Evolutionary conservation across 352 stramenopile species (phyloP), one percentile per base, ranked within the genome.

Genomic region (Globisporangium heterothallicum): DNA sequence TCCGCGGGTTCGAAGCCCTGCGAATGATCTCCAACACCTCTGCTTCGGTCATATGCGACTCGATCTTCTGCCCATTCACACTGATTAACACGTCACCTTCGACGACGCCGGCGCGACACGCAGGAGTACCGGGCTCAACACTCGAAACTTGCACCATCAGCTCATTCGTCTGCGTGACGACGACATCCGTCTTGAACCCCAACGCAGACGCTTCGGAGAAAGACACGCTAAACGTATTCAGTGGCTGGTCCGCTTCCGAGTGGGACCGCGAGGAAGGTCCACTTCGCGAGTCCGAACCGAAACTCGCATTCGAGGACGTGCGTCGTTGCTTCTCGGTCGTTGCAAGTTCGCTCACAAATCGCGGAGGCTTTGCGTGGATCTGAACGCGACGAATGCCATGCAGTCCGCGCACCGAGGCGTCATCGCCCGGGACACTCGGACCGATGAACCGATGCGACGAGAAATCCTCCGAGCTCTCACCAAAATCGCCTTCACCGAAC

Each of bases 401-500:
- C 41, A 90, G 56, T 3, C 56, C 67, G 18, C 76, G 67, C 40
- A 58, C 62, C 3, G 72, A 80, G 3, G 49, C 56, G 24, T 67
- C 56, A 27, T 85, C 65, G n/a, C 58, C 53, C 0, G 61, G 49
- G 8, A 74, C 54, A 25, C 71, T 90, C 16, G 78, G 78, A 2
- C 78, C 78, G 13, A 85, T 61, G 49, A 90, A 90, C 22, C 72
- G 71, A 63, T 90, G 78, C 6, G 66, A 80, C 18, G 73, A 49
- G 51, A 80, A 76, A 10, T 76, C 69, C 22, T 84, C 74, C 14
- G 36, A 7, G 47, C 71, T 67, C 4, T 84, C 74, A 30, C 60
- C 64, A 49, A 88, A 86, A 43, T 66, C 70, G 4, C 54, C 64
- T 8, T 58, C 72, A n/a, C 66, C 64, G 34, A 68, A 75, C 27